A percentile compares a stretch with the other conserved stretches of the same genome.
Evolutionary conservation across 2,329 filamentous ascomycete genomes (phyloP).

Genomic region (Fusarium staphyleae): DNA sequence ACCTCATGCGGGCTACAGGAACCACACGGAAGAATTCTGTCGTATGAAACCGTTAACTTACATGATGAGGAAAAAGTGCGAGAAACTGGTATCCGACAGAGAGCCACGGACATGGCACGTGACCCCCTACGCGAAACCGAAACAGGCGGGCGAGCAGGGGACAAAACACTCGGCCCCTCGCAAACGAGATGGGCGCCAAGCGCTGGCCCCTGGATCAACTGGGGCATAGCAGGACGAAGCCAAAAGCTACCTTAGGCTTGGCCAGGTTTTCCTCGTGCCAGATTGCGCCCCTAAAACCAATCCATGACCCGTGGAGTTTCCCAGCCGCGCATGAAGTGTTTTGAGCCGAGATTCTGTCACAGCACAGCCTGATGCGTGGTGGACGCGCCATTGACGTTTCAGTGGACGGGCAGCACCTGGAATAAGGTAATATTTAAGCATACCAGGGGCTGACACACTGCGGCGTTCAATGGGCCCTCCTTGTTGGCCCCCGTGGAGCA

Average conservation of each 20-base stretch:
- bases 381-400: constrained; percentile 19
- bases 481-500: constrained; percentile 15
- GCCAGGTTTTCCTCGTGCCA: constrained; percentile 2
- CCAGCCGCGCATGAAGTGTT: too few relatives aligned
- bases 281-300: too few relatives aligned
- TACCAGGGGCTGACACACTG: constrained; percentile 30
- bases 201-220: constrained; percentile 24
- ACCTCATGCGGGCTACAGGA: too few relatives aligned
- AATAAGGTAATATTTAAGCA: constrained; percentile 44
- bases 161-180: too few relatives aligned
- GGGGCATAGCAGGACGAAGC: constrained; percentile 17
- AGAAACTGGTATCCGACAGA: too few relatives aligned
- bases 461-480: constrained; percentile 2
- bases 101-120: too few relatives aligned
- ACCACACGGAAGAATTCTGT: too few relatives aligned
- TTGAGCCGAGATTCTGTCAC: too few relatives aligned
- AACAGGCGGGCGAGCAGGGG: too few relatives aligned
- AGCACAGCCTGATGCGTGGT: background rate
- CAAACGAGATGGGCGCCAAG: constrained; percentile 16
- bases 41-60: too few relatives aligned
- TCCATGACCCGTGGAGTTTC: constrained; percentile 1
- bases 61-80: too few relatives aligned
- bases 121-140: too few relatives aligned
- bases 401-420: constrained; percentile 18
- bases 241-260: background rate